A percentile compares a stretch with the other conserved stretches of the same genome.
phyloP scores from a whole-genome alignment of 805 yeast genomes.

The Ogataea kodamae region DNA sequence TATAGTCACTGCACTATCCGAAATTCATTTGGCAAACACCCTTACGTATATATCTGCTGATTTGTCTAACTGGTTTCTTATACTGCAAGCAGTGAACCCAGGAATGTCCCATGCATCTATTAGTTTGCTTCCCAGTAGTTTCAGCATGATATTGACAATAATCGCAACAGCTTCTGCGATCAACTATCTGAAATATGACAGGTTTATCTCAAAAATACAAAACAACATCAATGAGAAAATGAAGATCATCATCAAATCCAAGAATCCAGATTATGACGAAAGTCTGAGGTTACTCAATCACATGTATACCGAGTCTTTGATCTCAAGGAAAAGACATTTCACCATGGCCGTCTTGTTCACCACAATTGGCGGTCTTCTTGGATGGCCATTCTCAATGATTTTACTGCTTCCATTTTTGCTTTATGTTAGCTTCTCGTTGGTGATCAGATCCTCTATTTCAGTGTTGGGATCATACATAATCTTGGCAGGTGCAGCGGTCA shows the following conservation, averaged over 20 bases:
- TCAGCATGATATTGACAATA: slow-evolving; percentile 57
- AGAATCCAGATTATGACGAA: slow-evolving; percentile 17
- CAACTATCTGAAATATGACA: slow-evolving; percentile 31
- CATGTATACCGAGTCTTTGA: slow-evolving; percentile 16
- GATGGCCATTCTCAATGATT: slow-evolving; percentile 86
- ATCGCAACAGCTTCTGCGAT: slow-evolving; percentile 42
- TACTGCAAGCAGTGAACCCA: slow-evolving; percentile 61
- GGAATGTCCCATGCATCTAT: slow-evolving; percentile 90
- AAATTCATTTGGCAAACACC: slow-evolving; percentile 46
- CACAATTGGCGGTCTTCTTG: slow-evolving; percentile 69
- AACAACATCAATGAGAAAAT: slow-evolving; percentile 17
- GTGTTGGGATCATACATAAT: slow-evolving; percentile 14
- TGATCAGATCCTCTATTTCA: slow-evolving; percentile 6
- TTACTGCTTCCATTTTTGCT: slow-evolving; percentile 58
- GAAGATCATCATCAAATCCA: slow-evolving; percentile 10
- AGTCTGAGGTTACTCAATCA: slow-evolving; percentile 16
- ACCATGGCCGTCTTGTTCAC: slow-evolving; percentile 40
- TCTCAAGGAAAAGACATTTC: slow-evolving; percentile 22
- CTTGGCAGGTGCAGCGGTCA: slow-evolving; percentile 17
- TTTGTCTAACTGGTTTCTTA: slow-evolving; percentile 57
- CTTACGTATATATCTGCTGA: slow-evolving; percentile 35
- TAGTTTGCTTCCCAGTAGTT: slow-evolving; percentile 78
- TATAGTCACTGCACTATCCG: slow-evolving; percentile 43
- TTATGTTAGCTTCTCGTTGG: slow-evolving; percentile 28
- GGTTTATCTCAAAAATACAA: slow-evolving; percentile 17